These are phyloP conservation scores for Yamadazyma tumulicola DNA, from an alignment of 805 yeast species.

Conservation along the genomic window DNA sequence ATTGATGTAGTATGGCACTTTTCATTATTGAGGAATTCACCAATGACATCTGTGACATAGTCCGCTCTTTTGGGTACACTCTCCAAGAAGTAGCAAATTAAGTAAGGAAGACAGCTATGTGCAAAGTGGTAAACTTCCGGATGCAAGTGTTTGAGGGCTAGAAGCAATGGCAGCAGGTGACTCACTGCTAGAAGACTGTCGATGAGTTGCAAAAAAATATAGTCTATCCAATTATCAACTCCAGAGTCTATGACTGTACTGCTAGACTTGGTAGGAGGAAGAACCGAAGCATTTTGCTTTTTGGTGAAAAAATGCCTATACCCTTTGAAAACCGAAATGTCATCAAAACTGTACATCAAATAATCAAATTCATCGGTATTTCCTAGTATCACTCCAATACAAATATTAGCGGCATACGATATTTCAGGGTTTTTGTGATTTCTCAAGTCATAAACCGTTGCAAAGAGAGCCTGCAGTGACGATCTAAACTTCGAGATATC, in stretches of 20 bases:
- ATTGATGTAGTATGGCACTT: slow-evolving; percentile 9
- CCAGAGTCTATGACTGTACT: no score
- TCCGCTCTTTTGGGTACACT: slow-evolving; percentile 1
- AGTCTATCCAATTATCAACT: not conserved
- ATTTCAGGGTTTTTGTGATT: not conserved
- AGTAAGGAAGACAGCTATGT: slow-evolving; percentile 7
- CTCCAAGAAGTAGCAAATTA: slow-evolving; percentile 7
- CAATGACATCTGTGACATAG: not conserved
- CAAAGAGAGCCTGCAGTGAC: not conserved
- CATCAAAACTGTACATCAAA: not conserved
- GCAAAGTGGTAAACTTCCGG: not conserved
- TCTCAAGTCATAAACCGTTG: slow-evolving; percentile 1
- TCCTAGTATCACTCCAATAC: slow-evolving; percentile 2
- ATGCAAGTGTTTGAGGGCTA: not conserved
- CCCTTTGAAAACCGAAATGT: not conserved
- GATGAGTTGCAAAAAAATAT: not conserved
- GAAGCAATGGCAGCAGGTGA: not conserved
- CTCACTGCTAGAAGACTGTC: not conserved
- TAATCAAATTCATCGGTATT: slow-evolving; percentile 1
- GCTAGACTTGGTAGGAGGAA: not conserved
- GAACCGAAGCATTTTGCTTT: not conserved
- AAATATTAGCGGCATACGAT: slow-evolving; percentile 6
- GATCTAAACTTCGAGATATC: not conserved
- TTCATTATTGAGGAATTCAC: slow-evolving; percentile 1
- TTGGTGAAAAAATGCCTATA: not conserved